A percentile compares a stretch with the other conserved stretches of the same genome.
Conservation (phyloP, 2,329 filamentous ascomycete species). For the Cladosporium sp. region DNA sequence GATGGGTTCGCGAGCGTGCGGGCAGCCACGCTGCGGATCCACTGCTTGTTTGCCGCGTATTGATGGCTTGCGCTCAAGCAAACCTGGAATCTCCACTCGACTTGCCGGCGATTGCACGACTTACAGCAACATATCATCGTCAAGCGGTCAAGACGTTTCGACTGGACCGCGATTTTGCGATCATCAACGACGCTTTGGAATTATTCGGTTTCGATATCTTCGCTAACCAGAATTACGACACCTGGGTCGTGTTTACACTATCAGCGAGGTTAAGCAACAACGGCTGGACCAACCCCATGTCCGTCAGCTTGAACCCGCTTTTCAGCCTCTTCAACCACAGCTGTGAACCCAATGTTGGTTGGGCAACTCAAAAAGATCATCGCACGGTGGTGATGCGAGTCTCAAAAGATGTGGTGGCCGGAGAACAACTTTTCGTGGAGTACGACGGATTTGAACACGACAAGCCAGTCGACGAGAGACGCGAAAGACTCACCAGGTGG, state of each 20-base stretch:
- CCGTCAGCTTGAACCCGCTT: slow-evolving; percentile 68
- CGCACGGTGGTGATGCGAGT: slow-evolving; percentile 27
- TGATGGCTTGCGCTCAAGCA: slow-evolving; percentile 27
- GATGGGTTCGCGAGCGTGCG: slow-evolving; percentile 30
- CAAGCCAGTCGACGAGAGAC: slow-evolving; percentile 25
- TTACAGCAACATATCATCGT: slow-evolving; percentile 32
- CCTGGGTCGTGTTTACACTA: slow-evolving; percentile 86
- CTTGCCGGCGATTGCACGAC: slow-evolving; percentile 31
- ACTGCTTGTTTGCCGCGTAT: slow-evolving; percentile 28
- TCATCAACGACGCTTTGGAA: slow-evolving; percentile 71
- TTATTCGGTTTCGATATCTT: slow-evolving; percentile 81
- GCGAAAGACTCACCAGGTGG: slow-evolving; percentile 31
- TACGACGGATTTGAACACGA: slow-evolving; percentile 33
- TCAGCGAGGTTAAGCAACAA: slow-evolving; percentile 85
- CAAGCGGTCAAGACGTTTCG: slow-evolving; percentile 55
- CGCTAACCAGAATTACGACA: slow-evolving; percentile 60
- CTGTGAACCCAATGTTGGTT: slow-evolving; percentile 87
- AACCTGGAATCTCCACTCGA: slow-evolving; percentile 30
- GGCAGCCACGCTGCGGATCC: slow-evolving; percentile 27
- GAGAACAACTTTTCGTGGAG: slow-evolving; percentile 36
- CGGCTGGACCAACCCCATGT: slow-evolving; percentile 65
- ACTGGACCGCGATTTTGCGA: slow-evolving; percentile 70
- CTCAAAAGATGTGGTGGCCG: slow-evolving; percentile 23
- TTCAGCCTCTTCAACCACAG: slow-evolving; percentile 96
- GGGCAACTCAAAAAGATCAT: slow-evolving; percentile 52